phyloP scores from a whole-genome alignment of 306 rosid genomes.

The Quercus bicolor region DNA sequence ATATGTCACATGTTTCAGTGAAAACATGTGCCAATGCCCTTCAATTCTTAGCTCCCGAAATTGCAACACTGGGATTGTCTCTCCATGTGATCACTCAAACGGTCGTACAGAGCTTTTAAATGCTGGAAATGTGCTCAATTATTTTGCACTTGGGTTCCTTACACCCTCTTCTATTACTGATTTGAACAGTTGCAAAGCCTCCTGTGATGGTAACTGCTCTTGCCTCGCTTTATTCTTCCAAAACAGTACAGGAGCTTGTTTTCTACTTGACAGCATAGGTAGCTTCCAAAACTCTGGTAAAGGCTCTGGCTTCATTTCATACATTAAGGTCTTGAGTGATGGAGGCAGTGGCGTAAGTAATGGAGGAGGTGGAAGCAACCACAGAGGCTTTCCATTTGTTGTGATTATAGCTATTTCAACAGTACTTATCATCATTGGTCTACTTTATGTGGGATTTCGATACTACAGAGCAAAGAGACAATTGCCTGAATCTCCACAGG shows the following conservation, averaged over 20 bases:
- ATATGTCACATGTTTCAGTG: conserved; percentile 45
- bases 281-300: conserved; percentile 49
- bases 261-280: conserved; percentile 65
- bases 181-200: conserved; percentile 52
- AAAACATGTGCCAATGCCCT: conserved; percentile 64
- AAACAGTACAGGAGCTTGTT: conserved; percentile 65
- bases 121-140: conserved; percentile 52
- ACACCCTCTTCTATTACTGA: conserved; percentile 57
- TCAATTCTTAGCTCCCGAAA: conserved; percentile 56
- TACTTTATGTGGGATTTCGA: conserved; percentile 47
- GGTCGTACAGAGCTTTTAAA: conserved; percentile 32
- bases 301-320: conserved; percentile 59
- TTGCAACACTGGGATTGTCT: conserved; percentile 58
- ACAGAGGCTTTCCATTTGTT: conserved; percentile 40
- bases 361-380: conserved; percentile 33
- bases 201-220: conserved; percentile 65
- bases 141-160: conserved; percentile 66
- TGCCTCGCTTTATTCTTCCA: conserved; percentile 85
- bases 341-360: conserved; percentile 24
- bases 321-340: conserved; percentile 48
- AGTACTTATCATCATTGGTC: conserved; percentile 37
- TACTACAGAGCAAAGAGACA: conserved; percentile 42
- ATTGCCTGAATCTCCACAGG: conserved; percentile 39
- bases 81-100: conserved; percentile 41
- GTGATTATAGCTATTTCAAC: conserved; percentile 53